phyloP scores from a whole-genome alignment of 768 basidiomycete genomes.

The Trametes sanguinea region DNA sequence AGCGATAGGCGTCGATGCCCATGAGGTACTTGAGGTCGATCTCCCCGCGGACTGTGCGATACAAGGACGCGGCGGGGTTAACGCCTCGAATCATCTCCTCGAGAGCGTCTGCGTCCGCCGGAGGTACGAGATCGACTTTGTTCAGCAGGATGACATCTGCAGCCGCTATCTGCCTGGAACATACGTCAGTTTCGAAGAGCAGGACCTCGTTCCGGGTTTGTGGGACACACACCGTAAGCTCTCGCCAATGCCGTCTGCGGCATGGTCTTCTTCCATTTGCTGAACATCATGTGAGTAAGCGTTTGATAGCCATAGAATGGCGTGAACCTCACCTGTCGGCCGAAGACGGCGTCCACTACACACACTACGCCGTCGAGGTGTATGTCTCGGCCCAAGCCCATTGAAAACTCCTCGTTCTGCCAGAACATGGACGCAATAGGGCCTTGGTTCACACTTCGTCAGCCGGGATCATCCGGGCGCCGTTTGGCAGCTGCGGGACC shows the following conservation, averaged over 20 bases:
- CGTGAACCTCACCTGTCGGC: slow-evolving; percentile 45
- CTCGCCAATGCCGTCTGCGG: slow-evolving; percentile 68
- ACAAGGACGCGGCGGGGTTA: slow-evolving; percentile 79
- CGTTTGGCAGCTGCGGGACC: neutral
- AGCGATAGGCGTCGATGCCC: slow-evolving; percentile 76
- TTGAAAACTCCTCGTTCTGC: slow-evolving; percentile 81
- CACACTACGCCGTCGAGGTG: slow-evolving; percentile 87
- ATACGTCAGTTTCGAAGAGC: neutral
- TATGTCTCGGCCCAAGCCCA: slow-evolving; percentile 69
- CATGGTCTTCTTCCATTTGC: slow-evolving; percentile 86
- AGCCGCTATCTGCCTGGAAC: slow-evolving; percentile 84
- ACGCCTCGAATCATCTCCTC: slow-evolving; percentile 67
- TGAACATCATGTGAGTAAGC: slow-evolving; percentile 33
- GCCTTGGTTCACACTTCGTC: slow-evolving; percentile 42
- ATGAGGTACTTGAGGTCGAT: slow-evolving; percentile 80
- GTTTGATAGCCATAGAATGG: neutral
- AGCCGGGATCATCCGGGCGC: slow-evolving; percentile 12
- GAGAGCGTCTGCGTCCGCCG: slow-evolving; percentile 46
- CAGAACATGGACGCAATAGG: slow-evolving; percentile 87
- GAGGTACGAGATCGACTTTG: slow-evolving; percentile 77
- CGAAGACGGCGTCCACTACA: slow-evolving; percentile 89
- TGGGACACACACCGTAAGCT: slow-evolving; percentile 65
- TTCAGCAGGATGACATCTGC: slow-evolving; percentile 92
- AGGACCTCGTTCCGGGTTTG: neutral
- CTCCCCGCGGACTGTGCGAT: slow-evolving; percentile 67